Base-by-base conservation (phyloP, 148 eudicot species). In the Mesembryanthemum crystallinum region DNA sequence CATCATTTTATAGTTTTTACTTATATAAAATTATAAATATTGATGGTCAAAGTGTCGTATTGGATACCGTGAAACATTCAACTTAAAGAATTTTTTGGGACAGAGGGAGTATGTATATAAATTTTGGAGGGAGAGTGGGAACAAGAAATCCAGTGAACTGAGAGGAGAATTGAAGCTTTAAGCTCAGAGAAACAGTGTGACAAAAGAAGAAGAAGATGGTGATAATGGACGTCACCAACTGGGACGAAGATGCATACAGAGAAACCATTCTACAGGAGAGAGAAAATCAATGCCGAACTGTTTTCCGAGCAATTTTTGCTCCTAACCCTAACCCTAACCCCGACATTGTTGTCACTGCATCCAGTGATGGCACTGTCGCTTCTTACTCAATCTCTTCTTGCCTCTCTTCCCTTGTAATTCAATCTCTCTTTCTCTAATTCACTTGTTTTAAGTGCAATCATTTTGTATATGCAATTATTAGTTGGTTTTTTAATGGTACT, bases 231-330 rank as follows among this genome's bases (percentile, higher is more conserved):
- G 86, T 87, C 63, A 86, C 92, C 52, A 83, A 86, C 60, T 95
- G 96, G 97, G 89, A 92, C 69, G 96, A 90, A 86, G 96, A 88
- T 5, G 81, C 83, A 8, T 95, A 95, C 82, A 88, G 89, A 42
- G 49, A 71, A 20, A 72, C 74, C 71, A 89, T 95, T 32, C 58
- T 89, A 29, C 78, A 84, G 12, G 94, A 91, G 64, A 85, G 97
- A 77, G 90, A 88, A 74, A 64, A 78, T 21, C 88, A 84, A 15
- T 85, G 78, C 59, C 90, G 88, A 7, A 91, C 99, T 17, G 79
- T 95, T 28, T 95, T 92, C 83, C 83, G 98, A 13, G 81, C 99
- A 52, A 83, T 85, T 15, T 95, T 89, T 78, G 80, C 94, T 30
- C 97, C 97, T 2, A 73, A 75, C 23, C 78, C 82, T 23, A 63